Evolutionary conservation across 2,329 filamentous ascomycete genomes (phyloP).

Genomic region (Clarireedia sp.): DNA sequence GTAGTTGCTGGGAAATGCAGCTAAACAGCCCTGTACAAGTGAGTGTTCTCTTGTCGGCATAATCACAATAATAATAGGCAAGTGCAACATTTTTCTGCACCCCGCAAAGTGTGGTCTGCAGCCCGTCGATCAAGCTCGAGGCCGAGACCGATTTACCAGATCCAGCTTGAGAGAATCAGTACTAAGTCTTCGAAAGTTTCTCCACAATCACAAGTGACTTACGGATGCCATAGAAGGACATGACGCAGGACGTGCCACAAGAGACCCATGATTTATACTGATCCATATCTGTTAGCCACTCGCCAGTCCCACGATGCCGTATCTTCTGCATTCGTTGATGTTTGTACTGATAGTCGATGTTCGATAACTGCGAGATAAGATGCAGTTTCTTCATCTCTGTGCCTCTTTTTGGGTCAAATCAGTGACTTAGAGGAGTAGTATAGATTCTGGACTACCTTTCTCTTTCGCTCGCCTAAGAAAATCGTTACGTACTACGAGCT

Average conservation of each 20-base stretch:
- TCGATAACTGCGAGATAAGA: not conserved
- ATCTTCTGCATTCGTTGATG: not conserved
- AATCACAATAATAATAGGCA: constrained; percentile 11
- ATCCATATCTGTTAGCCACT: not conserved
- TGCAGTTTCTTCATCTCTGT: not conserved
- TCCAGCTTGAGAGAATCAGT: not conserved
- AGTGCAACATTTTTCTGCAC: not conserved
- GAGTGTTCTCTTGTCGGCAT: constrained; percentile 12
- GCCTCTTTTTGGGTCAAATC: not conserved
- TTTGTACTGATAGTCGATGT: not conserved
- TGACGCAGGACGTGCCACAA: not conserved
- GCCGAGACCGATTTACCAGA: not conserved
- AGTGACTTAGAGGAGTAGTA: not conserved
- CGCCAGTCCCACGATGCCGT: not conserved
- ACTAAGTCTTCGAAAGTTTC: not conserved
- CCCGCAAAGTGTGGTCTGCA: not conserved
- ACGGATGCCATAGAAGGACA: not conserved
- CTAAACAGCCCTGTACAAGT: not conserved
- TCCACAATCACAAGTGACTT: not conserved
- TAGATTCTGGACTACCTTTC: not conserved
- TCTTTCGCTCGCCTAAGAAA: not conserved
- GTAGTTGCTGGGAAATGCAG: not conserved
- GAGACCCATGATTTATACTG: not conserved
- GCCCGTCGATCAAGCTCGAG: not conserved
- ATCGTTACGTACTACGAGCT: not conserved